Evolutionary conservation across 768 basidiomycete genomes (phyloP), one percentile per base, ranked within the genome.

Genomic region (Hygrophoropsis aurantiaca): DNA sequence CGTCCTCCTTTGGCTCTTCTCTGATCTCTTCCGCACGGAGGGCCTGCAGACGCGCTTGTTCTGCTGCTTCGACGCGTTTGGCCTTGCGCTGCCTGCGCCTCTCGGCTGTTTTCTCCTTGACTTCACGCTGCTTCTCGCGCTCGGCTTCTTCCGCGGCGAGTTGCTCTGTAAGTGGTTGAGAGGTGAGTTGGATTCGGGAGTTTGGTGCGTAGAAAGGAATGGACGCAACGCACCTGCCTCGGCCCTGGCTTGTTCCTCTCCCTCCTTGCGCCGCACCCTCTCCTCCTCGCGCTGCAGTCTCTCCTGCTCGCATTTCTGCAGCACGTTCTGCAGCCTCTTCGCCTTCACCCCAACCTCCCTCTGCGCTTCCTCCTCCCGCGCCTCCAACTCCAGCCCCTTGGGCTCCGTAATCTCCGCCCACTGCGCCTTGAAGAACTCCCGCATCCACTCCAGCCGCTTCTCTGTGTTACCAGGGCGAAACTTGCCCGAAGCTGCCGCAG

Each of bases 331-430:
- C 50, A 74, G 74, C 54, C 85, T 74, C 74, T 84, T 86, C 39
- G 77, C 76, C 75, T 93, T 74, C 74, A 45, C 87, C 73, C 87
- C 87, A 90, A 18, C 75, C 74, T 11, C 77, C 76, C 68, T 73
- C 54, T 68, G 57, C 2, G 92, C 87, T 19, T 34, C 71, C 72
- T 19, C 62, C 65, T 2, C 68, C 62, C 5, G 69, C 60, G 9
- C 56, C 54, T 26, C 55, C 50, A 18, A 68, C 45, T 3, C 67
- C 68, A 80, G 80, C 10, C 71, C 72, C 40, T 81, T 80, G 68
- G 76, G 80, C 34, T 73, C 66, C 35, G 83, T 65, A 37, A 94
- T 68, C 9, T 59, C 70, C 40, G 77, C 72, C 49, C 77, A 77
- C 48, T 83, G 73, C 10, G 58, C 56, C 36, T 70, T 54, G 55